Evolutionary conservation across 2,329 filamentous ascomycete genomes (phyloP), one percentile per base, ranked within the genome.

Genomic region (Colletotrichum eleusines): DNA sequence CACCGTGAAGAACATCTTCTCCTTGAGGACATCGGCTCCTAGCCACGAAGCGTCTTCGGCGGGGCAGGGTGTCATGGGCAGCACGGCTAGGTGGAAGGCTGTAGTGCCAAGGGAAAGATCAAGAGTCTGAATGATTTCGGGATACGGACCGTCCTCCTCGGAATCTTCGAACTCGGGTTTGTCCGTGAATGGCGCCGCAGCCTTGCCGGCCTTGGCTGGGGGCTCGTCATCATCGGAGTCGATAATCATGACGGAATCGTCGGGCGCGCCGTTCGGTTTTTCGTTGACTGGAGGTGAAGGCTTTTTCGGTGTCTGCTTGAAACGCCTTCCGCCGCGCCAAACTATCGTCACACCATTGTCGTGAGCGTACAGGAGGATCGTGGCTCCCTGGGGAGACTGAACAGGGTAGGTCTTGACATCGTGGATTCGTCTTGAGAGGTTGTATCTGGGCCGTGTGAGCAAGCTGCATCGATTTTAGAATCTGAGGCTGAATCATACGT

Each of bases 241-340:
- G 64, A 91, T 85, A 20, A 90, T 83, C 85, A 91, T 90, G 35
- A 91, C 83, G 5, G 84, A 81, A 75, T 89, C 87, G 23, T 85
- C 84, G 4, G 78, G 76, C 0, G 80, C 74, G 16, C 88, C 88
- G 73, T 90, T 90, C 57, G 83, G 82, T 73, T 87, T 88, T 69
- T 81, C 80, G 69, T 80, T 80, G 11, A 74, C 54, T 59, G 76
- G 71, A 57, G 76, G 73, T 20, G 76, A 69, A 1, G 74, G 72
- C 20, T 77, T 74, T 62, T 84, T 82, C 46, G 81, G 78, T 1
- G 78, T 73, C 1, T 81, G 72, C 76, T 89, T 91, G 75, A 91
- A 87, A n/a, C 84, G 83, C 61, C 84, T 84, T 14, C 89, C 89
- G 55, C 90, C 90, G 51, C 88, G 85, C 90, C 90, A 92, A 31